Evolutionary conservation across 306 rosid genomes (phyloP), one percentile per base, ranked within the genome.

Genomic region (Lathyrus tuberosus): DNA sequence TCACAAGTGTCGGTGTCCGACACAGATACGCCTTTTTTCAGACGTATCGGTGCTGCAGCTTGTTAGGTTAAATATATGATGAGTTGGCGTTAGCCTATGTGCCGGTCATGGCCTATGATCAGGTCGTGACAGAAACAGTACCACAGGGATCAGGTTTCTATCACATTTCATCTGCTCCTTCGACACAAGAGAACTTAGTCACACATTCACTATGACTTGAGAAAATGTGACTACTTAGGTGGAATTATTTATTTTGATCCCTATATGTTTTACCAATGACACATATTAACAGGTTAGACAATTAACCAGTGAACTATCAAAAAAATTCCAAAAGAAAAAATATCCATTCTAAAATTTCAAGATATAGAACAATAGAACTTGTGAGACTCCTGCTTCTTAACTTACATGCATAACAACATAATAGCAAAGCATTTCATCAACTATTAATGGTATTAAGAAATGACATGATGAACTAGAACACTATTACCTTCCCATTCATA

Each of bases 401-500:
- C 42, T 22, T 31, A 59, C 52, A 31, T 42, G 46, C 47, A 49
- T 53, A 38, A 62, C 65, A 61, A 56, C 40, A 56, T n/a, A 30
- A 44, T 66, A 64, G 69, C 22, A 24, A 16, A 65, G 54, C 44
- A 63, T 9, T 26, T 58, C 16, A 49, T 43, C 47, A 22, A 63
- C 62, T 14, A 65, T 41, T 33, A 43, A 3, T 3, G n/a, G 58
- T 41, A 52, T 53, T 16, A 52, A 58, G 51, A 73, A 62, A 64
- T 40, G 22, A 72, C 42, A 43, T 47, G 49, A 41, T 24, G 63
- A 62, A 52, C 43, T 51, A 57, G 33, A 38, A 81, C 26, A 71
- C 51, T 41, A 75, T 72, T 88, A 94, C 99, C 92, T 79, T 76
- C 24, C 82, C 83, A 5, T 84, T 62, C 82, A 94, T 84, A 78